Base-by-base conservation (phyloP, 305 asterid species). In the Fraxinus sp. region DNA sequence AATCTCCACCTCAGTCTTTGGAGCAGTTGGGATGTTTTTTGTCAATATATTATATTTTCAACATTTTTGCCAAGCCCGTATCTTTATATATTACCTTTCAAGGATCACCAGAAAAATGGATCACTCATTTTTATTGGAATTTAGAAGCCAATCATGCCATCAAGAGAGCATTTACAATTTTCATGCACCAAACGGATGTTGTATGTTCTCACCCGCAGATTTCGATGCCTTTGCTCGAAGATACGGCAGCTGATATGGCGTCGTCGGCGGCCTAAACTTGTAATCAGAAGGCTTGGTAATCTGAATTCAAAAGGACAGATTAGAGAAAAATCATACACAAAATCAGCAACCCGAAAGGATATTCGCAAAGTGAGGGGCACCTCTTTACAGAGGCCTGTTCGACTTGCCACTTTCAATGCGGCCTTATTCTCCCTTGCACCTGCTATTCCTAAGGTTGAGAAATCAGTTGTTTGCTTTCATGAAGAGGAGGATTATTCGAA, bases 371-470 rank as follows among this genome's bases (percentile, higher is more conserved):
- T 20, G 77, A 73, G 43, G 1, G 70, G 79, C 80, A 39, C 32
- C 30, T 41, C 57, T 26, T 22, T 36, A 18, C 87, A 62, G 28
- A 85, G 86, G 87, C 90, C 95, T 46, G 84, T 96, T 72, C 91
- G 98, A n/a, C 79, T 96, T 26, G 98, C 98, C 35, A 81, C 97
- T 20, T 96, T 96, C 87, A 96, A 96, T 78, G 94, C 92, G 16
- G 99, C 99, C 64, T 28, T 96, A 49, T 96, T 96, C 70, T 92
- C 99, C 57, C 98, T 94, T 7, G 99, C 99, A 0, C 93, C 98
- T 0, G 99, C 98, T 36, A 85, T 94, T 59, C 93, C 93, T 0
- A 88, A 83, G 57, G 68, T 91, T 22, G 93, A 91, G 49, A 84
- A 88, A 33, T 84, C 95, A 2, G 73, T 86, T 33, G 77, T 80